Conservation (phyloP, 768 basidiomycete genomes). For the Astraeus odoratus region DNA sequence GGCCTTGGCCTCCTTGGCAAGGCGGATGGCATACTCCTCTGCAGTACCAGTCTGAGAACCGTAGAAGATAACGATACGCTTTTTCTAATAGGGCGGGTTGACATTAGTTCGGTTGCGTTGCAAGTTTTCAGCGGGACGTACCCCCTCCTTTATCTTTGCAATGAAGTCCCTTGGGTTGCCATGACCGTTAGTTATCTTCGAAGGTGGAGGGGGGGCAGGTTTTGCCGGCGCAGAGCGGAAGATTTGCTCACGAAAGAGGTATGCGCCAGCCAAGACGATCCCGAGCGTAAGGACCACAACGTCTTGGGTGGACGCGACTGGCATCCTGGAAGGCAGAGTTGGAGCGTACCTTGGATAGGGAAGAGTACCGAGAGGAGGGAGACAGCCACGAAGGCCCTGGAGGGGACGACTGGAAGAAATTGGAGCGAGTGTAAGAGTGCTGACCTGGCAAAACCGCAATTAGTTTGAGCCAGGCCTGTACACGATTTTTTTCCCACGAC, state of each 20-base stretch:
- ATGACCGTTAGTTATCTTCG: slow-evolving; percentile 49
- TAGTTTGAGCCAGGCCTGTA: too few species aligned
- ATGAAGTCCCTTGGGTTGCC: slow-evolving; percentile 93
- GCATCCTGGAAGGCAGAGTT: slow-evolving; percentile 35
- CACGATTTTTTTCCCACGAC: too few species aligned
- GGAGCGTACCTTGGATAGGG: slow-evolving; percentile 1
- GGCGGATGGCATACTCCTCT: slow-evolving; percentile 94
- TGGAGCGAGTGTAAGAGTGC: too few species aligned
- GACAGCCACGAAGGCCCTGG: background rate
- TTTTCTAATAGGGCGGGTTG: slow-evolving; percentile 56
- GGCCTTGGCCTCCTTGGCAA: slow-evolving; percentile 96
- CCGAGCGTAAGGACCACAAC: slow-evolving; percentile 66
- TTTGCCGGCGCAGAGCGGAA: slow-evolving; percentile 65
- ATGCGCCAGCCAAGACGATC: slow-evolving; percentile 66
- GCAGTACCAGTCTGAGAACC: slow-evolving; percentile 98
- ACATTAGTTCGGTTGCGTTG: slow-evolving; percentile 2
- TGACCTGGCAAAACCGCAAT: too few species aligned
- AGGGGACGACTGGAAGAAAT: too few species aligned
- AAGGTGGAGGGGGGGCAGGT: slow-evolving; percentile 38
- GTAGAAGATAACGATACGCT: slow-evolving; percentile 94
- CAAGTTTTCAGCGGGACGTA: slow-evolving; percentile 36
- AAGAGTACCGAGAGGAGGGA: background rate
- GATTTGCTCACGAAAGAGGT: slow-evolving; percentile 79
- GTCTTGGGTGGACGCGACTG: slow-evolving; percentile 63
- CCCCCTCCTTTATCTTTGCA: slow-evolving; percentile 88